These are phyloP conservation scores for Aurifilum marmelostoma DNA, from an alignment of 2,329 filamentous ascomycete species.

Conservation along the genomic window DNA sequence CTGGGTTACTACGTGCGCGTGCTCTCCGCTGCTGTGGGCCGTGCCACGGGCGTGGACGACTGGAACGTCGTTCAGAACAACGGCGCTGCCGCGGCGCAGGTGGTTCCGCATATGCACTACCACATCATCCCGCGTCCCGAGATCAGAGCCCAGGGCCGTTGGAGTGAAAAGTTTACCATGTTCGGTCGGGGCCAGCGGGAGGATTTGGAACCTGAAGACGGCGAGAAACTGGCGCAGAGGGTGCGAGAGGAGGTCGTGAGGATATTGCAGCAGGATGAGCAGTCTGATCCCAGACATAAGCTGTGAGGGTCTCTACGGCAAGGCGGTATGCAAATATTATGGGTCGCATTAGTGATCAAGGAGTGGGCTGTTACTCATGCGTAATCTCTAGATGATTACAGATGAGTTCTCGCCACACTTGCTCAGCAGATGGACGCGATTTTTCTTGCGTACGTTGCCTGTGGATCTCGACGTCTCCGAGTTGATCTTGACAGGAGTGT, in stretches of 20 bases:
- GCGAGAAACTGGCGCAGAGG: slow-evolving; percentile 58
- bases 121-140: slow-evolving; percentile 88
- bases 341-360: background rate
- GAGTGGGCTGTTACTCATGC: background rate
- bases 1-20: slow-evolving; percentile 71
- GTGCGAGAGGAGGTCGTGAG: slow-evolving; percentile 54
- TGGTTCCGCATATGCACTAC: slow-evolving; percentile 92
- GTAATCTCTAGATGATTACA: too few species aligned
- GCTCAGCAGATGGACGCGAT: background rate
- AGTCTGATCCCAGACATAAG: slow-evolving; percentile 40
- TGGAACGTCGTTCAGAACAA: slow-evolving; percentile 99
- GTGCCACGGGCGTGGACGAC: slow-evolving; percentile 72
- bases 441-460: background rate
- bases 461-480: background rate
- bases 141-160: slow-evolving; percentile 55
- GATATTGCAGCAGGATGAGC: slow-evolving; percentile 48
- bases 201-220: slow-evolving; percentile 79
- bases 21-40: slow-evolving; percentile 71
- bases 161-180: slow-evolving; percentile 76
- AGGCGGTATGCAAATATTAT: background rate
- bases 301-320: slow-evolving; percentile 36
- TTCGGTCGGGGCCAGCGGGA: slow-evolving; percentile 74
- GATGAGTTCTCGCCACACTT: background rate
- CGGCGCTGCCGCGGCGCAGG: slow-evolving; percentile 84
- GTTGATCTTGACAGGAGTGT: background rate